Conservation (phyloP, 257 asterid genomes). For the Solanum pennellii region DNA sequence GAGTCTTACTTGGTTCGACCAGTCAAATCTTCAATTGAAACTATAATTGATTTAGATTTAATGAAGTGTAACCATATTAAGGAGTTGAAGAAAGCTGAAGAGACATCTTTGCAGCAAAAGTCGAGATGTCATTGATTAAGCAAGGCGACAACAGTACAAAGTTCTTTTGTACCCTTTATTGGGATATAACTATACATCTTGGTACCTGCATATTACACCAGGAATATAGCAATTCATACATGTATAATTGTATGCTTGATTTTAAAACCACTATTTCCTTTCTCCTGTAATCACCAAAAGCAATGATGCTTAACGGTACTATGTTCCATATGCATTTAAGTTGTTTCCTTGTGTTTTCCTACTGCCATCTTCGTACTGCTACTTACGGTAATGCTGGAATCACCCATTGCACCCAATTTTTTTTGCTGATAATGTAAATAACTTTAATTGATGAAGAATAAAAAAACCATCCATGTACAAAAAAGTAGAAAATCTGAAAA, state of each 20-base stretch:
- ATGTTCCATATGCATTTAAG: not conserved
- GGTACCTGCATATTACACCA: not conserved
- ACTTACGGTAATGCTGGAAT: not conserved
- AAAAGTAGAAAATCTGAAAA: not conserved
- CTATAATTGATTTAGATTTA: not conserved
- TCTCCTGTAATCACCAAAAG: not conserved
- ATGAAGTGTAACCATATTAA: not conserved
- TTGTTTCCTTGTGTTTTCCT: not conserved
- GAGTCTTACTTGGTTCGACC: not conserved
- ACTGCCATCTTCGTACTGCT: not conserved
- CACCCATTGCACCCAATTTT: not conserved
- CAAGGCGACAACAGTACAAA: not conserved
- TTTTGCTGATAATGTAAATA: not conserved
- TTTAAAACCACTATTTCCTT: not conserved
- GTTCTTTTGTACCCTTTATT: not conserved
- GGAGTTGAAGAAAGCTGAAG: not conserved
- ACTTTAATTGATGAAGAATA: not conserved
- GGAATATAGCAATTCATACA: not conserved
- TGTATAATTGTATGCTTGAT: not conserved
- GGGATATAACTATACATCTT: not conserved
- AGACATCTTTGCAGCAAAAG: not conserved
- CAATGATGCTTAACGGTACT: not conserved
- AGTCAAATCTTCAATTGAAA: not conserved
- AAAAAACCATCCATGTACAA: not conserved
- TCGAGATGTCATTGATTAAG: not conserved